A percentile compares a stretch with the other conserved stretches of the same genome.
phyloP scores from a whole-genome alignment of 1,139 yeast species.

The Debaryomycetaceae sp. region DNA sequence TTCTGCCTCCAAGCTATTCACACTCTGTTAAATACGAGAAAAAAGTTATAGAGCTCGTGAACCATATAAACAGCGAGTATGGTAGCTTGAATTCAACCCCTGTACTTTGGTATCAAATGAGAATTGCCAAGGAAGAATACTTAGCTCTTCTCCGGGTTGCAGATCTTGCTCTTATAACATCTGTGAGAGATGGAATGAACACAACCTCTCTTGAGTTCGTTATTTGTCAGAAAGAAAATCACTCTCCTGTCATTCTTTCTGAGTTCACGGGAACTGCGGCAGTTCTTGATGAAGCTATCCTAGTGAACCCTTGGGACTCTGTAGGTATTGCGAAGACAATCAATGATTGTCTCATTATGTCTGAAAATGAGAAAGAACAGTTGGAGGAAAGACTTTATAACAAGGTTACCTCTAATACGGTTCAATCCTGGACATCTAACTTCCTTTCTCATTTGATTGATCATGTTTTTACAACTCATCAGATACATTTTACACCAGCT shows the following conservation, averaged over 20 bases:
- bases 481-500: slow-evolving; percentile 73
- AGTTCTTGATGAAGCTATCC: slow-evolving; percentile 71
- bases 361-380: slow-evolving; percentile 34
- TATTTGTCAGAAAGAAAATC: slow-evolving; percentile 72
- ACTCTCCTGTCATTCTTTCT: slow-evolving; percentile 77
- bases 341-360: slow-evolving; percentile 59
- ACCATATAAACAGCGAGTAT: slow-evolving; percentile 76
- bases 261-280: slow-evolving; percentile 94
- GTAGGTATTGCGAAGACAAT: slow-evolving; percentile 89
- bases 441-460: slow-evolving; percentile 55
- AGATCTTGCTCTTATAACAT: slow-evolving; percentile 83
- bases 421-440: slow-evolving; percentile 76
- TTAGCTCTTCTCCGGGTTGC: slow-evolving; percentile 85
- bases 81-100: slow-evolving; percentile 81
- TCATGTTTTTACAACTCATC: slow-evolving; percentile 44
- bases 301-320: slow-evolving; percentile 96
- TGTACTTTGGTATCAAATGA: slow-evolving; percentile 87
- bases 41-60: slow-evolving; percentile 74
- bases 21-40: slow-evolving; percentile 63
- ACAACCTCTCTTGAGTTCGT: slow-evolving; percentile 92
- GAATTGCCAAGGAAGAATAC: slow-evolving; percentile 86
- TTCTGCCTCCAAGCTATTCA: slow-evolving; percentile 73
- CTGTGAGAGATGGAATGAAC: slow-evolving; percentile 95
- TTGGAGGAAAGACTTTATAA: slow-evolving; percentile 55
- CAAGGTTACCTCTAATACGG: slow-evolving; percentile 66